Percentiles rank a stretch among this genome's conserved stretches.
Evolutionary conservation across 1,284 basidiomycete species (phyloP).

Genomic region (Tremellales sp.): DNA sequence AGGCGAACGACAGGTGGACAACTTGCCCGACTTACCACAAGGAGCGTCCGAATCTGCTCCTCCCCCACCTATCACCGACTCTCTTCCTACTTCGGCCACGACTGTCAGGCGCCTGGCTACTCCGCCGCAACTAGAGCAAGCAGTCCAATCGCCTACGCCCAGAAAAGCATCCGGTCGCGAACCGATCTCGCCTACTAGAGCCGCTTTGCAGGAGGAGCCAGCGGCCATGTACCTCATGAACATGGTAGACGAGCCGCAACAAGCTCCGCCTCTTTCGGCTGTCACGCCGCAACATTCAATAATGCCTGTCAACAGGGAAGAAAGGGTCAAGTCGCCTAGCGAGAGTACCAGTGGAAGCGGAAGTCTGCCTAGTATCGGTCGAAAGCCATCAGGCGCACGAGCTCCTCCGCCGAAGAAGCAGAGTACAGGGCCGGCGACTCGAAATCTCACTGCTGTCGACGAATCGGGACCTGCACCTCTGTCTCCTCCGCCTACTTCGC

Average conservation of each 20-base stretch:
- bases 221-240: conserved; percentile 45
- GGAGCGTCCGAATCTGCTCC: no score
- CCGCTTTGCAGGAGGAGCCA: conserved; percentile 35
- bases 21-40: no score
- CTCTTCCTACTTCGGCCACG: no score
- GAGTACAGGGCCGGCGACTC: conserved; percentile 6
- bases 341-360: neutral
- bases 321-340: conserved; percentile 9
- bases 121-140: no score
- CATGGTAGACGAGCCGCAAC: conserved; percentile 39
- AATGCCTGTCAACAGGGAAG: no score
- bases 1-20: no score
- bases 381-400: conserved; percentile 72
- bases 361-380: neutral
- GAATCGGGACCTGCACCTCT: conserved; percentile 4
- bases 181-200: conserved; percentile 1
- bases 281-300: no score
- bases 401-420: conserved; percentile 54
- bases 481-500: neutral
- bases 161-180: conserved; percentile 26
- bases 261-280: no score
- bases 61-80: no score
- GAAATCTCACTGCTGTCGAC: conserved; percentile 15
- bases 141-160: conserved; percentile 27
- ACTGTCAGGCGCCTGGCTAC: no score